Conservation (phyloP, 1,139 yeast genomes). For the Debaryomycetaceae sp. region DNA sequence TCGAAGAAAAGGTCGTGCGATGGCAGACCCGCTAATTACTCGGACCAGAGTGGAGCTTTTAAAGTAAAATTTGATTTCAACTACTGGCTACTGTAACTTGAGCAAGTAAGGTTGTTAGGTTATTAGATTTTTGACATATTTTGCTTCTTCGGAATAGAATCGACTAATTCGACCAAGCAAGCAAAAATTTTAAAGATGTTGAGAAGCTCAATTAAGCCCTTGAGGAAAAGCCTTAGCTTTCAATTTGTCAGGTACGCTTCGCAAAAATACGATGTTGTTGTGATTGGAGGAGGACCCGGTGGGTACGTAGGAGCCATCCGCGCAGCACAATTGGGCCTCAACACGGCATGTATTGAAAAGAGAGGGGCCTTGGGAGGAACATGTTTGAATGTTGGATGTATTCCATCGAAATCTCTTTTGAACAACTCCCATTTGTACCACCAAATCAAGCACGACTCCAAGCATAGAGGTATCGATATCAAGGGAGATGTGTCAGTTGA, state of each 20-base stretch:
- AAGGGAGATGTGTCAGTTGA: conserved; percentile 68
- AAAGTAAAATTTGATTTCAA: neutral
- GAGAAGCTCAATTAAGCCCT: conserved; percentile 8
- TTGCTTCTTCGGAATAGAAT: neutral
- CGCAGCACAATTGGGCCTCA: conserved; percentile 93
- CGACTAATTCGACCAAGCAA: neutral
- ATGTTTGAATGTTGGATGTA: conserved; percentile 97
- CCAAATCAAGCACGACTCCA: conserved; percentile 80
- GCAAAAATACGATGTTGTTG: conserved; percentile 78
- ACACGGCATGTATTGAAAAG: conserved; percentile 95
- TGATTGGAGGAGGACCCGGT: conserved; percentile 99
- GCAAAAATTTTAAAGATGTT: conserved; percentile 6
- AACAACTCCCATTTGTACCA: conserved; percentile 95
- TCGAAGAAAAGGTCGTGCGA: neutral
- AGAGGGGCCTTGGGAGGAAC: conserved; percentile 98
- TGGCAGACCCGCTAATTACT: neutral
- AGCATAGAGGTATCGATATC: conserved; percentile 86
- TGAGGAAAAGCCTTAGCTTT: conserved; percentile 7
- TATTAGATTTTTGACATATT: neutral
- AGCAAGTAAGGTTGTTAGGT: neutral
- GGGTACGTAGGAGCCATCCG: conserved; percentile 98
- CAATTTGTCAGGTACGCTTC: conserved; percentile 40
- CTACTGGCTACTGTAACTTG: neutral
- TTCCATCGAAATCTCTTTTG: conserved; percentile 92
- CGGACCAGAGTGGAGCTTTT: neutral